Evolutionary conservation across 2,329 filamentous ascomycete genomes (phyloP), one percentile per base, ranked within the genome.

Genomic region (Escovopsis sp.): DNA sequence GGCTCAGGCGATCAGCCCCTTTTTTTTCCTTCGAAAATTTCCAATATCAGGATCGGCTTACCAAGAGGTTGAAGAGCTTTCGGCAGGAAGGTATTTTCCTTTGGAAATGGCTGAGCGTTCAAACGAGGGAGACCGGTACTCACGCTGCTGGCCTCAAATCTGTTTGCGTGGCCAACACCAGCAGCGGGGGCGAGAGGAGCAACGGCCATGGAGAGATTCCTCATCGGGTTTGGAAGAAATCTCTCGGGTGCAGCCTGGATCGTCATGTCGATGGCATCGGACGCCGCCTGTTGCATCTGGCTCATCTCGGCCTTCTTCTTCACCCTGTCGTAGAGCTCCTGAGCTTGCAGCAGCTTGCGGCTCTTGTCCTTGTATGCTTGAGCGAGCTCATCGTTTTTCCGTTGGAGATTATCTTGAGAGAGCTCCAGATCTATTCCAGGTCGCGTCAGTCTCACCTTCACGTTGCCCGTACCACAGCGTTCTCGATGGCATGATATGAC

Each of bases 341-440:
- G 81, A 3, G 74, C 70, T 40, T 84, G 77, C 5, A 75, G 57
- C 3, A 82, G 66, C 39, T 76, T 79, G 32, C 70, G 75, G 44
- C 62, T 74, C 52, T 88, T 90, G 16, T 86, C 78, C 37, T 70
- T 70, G 46, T 75, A 77, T 4, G 73, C 66, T 16, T 74, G 66
- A 4, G 65, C 61, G 2, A 93, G 60, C 26, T 88, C 79, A 14
- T 82, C 69, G 42, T 86, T 82, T 54, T 82, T 86, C 33, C 70
- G 68, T 35, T 74, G 65, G 10, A 88, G 58, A 8, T 62, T 60
- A 16, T 77, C 70, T 36, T 80, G 72, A 23, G 82, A 73, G 8
- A 63, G 47, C 37, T 72, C 65, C 57, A 82, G 64, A 26, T 67
- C 61, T 68, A 27, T 27, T n/a, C n/a, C n/a, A n/a, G n/a, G n/a